Base-by-base conservation (phyloP, 2,329 filamentous ascomycete genomes). In the Epichloe baconii region DNA sequence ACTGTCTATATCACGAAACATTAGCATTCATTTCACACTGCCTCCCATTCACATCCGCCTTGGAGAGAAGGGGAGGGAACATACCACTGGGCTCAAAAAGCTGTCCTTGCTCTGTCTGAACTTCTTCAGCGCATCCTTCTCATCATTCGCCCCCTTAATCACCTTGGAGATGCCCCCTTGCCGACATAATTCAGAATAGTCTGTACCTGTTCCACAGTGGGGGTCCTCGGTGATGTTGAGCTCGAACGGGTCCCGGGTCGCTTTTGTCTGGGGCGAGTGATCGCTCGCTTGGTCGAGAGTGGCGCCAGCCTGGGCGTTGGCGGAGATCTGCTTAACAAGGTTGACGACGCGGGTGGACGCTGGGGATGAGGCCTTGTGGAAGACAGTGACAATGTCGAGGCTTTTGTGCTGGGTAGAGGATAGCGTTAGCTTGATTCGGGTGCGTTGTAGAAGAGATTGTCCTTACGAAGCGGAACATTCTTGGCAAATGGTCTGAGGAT, bases 371-470 rank as follows among this genome's bases (percentile, higher is more conserved):
- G 91, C 80, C 68, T 87, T 86, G 78, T 96, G 90, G 77, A 97
- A 98, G 74, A 98, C 83, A 55, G 91, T 97, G 66, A 97, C 81
- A 58, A 95, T 87, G 74, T 97, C 90, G 68, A 87, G 78, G 58
- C 85, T 78, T 76, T 88, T 90, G 70, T 76, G 79, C 85, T 89
- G 62, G n/a, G 40, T 34, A 19, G 15, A n/a, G 44, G 19, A 23
- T 49, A 40, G 5, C 14, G 8, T 44, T 49, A 44, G 47, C 41
- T 49, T 49, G 12, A 12, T 40, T 12, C 1, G 8, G 15, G 23
- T 40, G 11, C 4, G 3, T 17, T 19, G 11, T 31, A 11, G 14
- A 38, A 21, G 12, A 12, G 8, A 5, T 34, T 44, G 12, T 17
- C 47, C 59, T 54, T 44, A 61, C 59, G 36, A 61, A 60, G 36